Base-by-base conservation (phyloP, 306 rosid genomes). In the Vigna reflexopilosa region DNA sequence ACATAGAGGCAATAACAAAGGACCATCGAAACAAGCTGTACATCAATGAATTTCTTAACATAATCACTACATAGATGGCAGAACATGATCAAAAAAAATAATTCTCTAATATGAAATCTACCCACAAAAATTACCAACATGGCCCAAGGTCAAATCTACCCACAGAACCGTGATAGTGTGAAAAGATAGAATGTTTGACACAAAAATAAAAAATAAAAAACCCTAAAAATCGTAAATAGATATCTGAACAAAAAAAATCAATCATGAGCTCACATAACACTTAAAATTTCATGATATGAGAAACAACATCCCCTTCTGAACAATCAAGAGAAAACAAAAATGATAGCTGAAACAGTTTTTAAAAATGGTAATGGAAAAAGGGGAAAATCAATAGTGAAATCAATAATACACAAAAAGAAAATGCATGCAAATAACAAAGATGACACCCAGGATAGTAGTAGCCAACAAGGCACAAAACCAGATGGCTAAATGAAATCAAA, bases 161-260 rank as follows among this genome's bases (percentile, higher is more conserved):
- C 70, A 30, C n/a, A 57, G 28, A 73, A 74, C 51, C 67, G n/a
- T 16, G 11, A 9, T 13, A 66, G 50, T 77, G 4, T 62, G 67
- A 17, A 58, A 55, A 59, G 8, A 65, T 34, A 55, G 3, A 26
- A 48, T 15, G 17, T 8, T 66, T 22, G 30, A 30, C 49, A 42
- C 34, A 30, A 61, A 62, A 28, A 6, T 50, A 22, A 22, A 22
- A 22, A 22, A 22, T 22, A 26, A 26, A 26, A 26, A 26, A 26
- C 19, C 11, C 22, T 9, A 44, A 6, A 36, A 66, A 65, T 42
- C 54, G 13, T 3, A 76, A 70, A 24, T 24, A 17, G 67, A 45
- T 12, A 68, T 75, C 64, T 1, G 15, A 34, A 66, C 1, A 66
- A 28, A 51, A 51, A 6, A 7, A 14, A 4, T 48, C 52, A 48